Evolutionary conservation across 1,284 basidiomycete species (phyloP).

Genomic region (Xerocomus minutiporus): DNA sequence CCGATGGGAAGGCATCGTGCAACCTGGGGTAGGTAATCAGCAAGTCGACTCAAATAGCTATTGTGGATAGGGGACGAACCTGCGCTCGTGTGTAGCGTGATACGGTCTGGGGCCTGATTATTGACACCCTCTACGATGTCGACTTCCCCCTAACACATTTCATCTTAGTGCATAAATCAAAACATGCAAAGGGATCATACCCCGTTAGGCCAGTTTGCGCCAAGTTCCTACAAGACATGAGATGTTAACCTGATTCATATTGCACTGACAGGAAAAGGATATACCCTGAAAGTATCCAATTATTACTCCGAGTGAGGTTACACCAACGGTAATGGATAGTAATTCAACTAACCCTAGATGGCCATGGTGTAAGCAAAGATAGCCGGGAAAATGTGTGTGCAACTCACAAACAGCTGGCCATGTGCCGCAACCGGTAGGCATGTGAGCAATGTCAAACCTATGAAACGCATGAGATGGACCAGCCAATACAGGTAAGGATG

Average conservation of each 20-base stretch:
- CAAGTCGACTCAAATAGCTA: neutral
- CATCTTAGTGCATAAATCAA: neutral
- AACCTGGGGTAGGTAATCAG: constrained; percentile 36
- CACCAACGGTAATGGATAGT: constrained; percentile 3
- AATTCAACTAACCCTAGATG: constrained; percentile 16
- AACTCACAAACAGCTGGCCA: constrained; percentile 36
- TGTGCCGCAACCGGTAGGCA: constrained; percentile 37
- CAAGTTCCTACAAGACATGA: constrained; percentile 20
- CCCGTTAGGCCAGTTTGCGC: constrained; percentile 23
- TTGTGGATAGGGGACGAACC: constrained; percentile 10
- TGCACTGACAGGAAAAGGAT: neutral
- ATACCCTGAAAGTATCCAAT: constrained; percentile 12
- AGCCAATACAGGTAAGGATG: neutral
- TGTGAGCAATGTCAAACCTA: constrained; percentile 36
- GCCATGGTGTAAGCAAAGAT: neutral
- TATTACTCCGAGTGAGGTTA: constrained; percentile 4
- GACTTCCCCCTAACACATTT: constrained; percentile 42
- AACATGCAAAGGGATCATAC: neutral
- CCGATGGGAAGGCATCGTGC: constrained; percentile 54
- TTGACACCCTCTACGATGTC: constrained; percentile 72
- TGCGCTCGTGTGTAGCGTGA: constrained; percentile 60
- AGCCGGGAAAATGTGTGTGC: neutral
- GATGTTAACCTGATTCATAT: neutral
- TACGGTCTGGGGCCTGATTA: constrained; percentile 47
- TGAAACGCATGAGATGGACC: neutral